Percentiles rank a stretch among this genome's conserved stretches.
Evolutionary conservation across 169 alveolate species (phyloP).

Genomic region (Cryptosporidium baileyi): DNA sequence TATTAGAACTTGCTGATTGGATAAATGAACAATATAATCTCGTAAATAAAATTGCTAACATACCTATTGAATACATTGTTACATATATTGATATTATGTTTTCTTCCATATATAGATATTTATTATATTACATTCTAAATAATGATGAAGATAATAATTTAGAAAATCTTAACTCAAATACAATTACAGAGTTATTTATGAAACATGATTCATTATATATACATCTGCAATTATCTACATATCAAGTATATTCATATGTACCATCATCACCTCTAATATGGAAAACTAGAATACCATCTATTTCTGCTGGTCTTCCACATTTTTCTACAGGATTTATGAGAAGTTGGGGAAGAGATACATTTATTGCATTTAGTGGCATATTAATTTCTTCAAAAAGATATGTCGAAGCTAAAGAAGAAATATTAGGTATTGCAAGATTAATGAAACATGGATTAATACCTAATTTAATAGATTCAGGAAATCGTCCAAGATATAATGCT

Average conservation of each 20-base stretch:
- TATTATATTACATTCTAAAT: constrained; percentile 23
- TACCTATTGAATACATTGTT: constrained; percentile 28
- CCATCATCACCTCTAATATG: constrained; percentile 79
- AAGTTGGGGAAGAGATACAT: constrained; percentile 96
- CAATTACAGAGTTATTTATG: neutral
- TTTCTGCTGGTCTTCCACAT: constrained; percentile 93
- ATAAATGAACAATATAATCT: constrained; percentile 7
- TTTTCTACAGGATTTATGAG: constrained; percentile 91
- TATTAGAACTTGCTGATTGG: constrained; percentile 54
- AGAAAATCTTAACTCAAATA: neutral
- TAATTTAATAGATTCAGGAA: constrained; percentile 89
- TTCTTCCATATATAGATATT: constrained; percentile 51
- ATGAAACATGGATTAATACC: constrained; percentile 92
- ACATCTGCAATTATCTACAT: constrained; percentile 69
- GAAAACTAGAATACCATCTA: constrained; percentile 75
- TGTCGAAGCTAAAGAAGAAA: constrained; percentile 45
- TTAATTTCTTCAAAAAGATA: constrained; percentile 80
- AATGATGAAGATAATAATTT: neutral
- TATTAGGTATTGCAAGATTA: constrained; percentile 89
- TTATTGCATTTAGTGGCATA: constrained; percentile 88
- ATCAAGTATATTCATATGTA: constrained; percentile 77
- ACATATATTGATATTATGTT: constrained; percentile 44
- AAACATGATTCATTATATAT: constrained; percentile 42
- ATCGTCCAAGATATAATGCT: constrained; percentile 91
- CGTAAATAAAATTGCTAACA: constrained; percentile 34